These are phyloP conservation scores for Myriosclerotinia scirpicola DNA, from an alignment of 2,329 filamentous ascomycete species.

Conservation along the genomic window DNA sequence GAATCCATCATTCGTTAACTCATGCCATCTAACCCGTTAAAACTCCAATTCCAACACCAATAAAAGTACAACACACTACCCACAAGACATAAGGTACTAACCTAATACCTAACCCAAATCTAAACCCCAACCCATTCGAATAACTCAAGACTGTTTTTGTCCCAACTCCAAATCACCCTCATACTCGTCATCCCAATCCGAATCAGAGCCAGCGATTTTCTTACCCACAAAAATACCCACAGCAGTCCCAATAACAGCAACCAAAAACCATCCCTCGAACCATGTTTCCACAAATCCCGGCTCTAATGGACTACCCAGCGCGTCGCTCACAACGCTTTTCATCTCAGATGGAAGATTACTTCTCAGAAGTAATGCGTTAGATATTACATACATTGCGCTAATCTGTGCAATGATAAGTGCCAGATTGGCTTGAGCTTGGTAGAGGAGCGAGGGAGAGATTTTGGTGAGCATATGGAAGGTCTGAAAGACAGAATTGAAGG, in stretches of 20 bases:
- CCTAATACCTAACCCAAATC: neutral
- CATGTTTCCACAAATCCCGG: conserved; percentile 70
- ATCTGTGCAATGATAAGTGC: conserved; percentile 79
- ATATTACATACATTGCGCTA: conserved; percentile 82
- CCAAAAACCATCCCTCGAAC: conserved; percentile 86
- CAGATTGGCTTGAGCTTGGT: conserved; percentile 70
- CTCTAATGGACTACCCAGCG: conserved; percentile 73
- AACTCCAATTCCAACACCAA: conserved; percentile 11
- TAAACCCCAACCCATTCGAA: neutral
- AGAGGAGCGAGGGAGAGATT: conserved; percentile 70
- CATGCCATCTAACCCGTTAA: neutral
- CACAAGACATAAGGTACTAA: neutral
- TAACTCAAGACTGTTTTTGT: conserved; percentile 60
- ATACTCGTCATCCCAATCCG: conserved; percentile 56
- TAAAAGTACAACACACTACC: neutral
- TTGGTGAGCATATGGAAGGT: conserved; percentile 80
- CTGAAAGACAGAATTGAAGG: conserved; percentile 80
- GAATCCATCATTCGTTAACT: neutral
- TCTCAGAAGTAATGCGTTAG: conserved; percentile 71
- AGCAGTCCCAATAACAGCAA: conserved; percentile 64
- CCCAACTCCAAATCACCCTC: conserved; percentile 64
- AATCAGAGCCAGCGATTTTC: conserved; percentile 53
- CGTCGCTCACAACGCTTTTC: conserved; percentile 73
- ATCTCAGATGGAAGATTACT: conserved; percentile 78
- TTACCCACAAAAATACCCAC: conserved; percentile 72